Evolutionary conservation across 1,284 basidiomycete genomes (phyloP).

Genomic region (Earliella scabrosa): DNA sequence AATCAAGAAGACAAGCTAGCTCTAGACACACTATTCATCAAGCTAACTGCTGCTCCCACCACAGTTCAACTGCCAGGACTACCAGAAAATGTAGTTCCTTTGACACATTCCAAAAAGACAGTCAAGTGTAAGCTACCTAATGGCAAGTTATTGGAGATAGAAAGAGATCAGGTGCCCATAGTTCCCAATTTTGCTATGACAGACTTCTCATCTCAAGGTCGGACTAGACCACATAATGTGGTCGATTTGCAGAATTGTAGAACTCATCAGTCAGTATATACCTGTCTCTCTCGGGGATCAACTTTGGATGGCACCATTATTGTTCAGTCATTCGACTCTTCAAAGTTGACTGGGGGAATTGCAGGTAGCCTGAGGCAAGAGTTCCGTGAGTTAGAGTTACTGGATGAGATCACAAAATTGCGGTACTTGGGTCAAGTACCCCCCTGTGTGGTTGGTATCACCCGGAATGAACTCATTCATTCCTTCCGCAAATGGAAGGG

Average conservation of each 20-base stretch:
- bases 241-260: no score
- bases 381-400: conserved; percentile 36
- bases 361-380: no score
- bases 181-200: conserved; percentile 47
- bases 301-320: conserved; percentile 37
- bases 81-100: conserved; percentile 43
- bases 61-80: conserved; percentile 36
- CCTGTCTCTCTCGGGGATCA: conserved; percentile 38
- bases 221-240: conserved; percentile 38
- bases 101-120: conserved; percentile 20
- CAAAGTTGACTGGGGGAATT: no score
- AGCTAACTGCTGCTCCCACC: conserved; percentile 34
- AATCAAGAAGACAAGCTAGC: conserved; percentile 42
- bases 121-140: conserved; percentile 29
- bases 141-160: no score
- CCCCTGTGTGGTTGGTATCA: not conserved
- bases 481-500: no score
- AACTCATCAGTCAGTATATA: conserved; percentile 41
- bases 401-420: conserved; percentile 33
- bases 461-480: not conserved
- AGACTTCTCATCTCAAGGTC: conserved; percentile 45
- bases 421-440: not conserved
- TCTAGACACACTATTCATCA: conserved; percentile 42
- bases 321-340: conserved; percentile 35
- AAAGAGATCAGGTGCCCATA: conserved; percentile 37